phyloP scores from a whole-genome alignment of 129 eudicot species.

The Helianthus tuberosus region DNA sequence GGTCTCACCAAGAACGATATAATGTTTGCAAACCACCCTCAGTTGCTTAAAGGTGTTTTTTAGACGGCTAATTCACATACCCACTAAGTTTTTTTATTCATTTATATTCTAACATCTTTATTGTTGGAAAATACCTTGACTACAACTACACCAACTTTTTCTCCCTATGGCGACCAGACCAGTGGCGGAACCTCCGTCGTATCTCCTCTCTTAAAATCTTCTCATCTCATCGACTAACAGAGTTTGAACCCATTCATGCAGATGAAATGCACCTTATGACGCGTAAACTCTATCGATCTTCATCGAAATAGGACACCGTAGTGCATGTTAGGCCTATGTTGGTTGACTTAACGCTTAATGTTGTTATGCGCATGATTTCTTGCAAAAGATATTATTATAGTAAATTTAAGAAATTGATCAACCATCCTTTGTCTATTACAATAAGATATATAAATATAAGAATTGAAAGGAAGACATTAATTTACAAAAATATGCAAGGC shows the following conservation, averaged over 20 bases:
- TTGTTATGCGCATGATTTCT: conserved; percentile 65
- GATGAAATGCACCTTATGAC: conserved; percentile 34
- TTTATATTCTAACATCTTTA: background rate
- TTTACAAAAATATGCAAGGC: too few relatives aligned
- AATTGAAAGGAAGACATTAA: too few relatives aligned
- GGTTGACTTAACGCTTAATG: conserved; percentile 49
- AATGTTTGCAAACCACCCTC: conserved; percentile 64
- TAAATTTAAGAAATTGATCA: background rate
- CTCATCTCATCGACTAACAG: conserved; percentile 41
- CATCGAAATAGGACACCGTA: background rate
- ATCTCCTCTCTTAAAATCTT: conserved; percentile 45
- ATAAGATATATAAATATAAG: too few relatives aligned
- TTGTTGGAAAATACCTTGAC: conserved; percentile 57
- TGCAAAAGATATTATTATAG: conserved; percentile 54
- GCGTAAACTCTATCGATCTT: conserved; percentile 15
- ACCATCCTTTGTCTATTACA: too few relatives aligned
- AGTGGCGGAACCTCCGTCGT: conserved; percentile 61
- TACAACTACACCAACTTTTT: conserved; percentile 51
- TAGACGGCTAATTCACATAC: too few relatives aligned
- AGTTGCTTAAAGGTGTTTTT: conserved; percentile 46
- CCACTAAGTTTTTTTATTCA: too few relatives aligned
- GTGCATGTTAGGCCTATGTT: conserved; percentile 45
- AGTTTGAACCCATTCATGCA: conserved; percentile 33
- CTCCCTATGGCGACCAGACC: conserved; percentile 59
- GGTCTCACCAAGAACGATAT: conserved; percentile 64